Base-by-base conservation (phyloP, 805 yeast species). In the Kodamaea sagamina region DNA sequence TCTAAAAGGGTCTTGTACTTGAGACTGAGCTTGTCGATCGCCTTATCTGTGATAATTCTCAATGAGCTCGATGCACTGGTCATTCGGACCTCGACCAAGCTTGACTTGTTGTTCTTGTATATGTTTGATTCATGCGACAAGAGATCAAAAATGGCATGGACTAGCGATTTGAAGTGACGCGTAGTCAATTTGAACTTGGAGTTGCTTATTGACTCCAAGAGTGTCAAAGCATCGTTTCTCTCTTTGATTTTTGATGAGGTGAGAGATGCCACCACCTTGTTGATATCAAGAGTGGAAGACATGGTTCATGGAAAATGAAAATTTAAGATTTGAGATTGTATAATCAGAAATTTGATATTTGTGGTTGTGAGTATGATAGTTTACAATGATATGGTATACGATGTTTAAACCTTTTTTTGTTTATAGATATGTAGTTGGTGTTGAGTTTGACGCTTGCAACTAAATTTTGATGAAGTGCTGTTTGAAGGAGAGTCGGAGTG, bases 211-310 rank as follows among this genome's bases (percentile, higher is more conserved):
- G 26, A 19, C 32, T 63, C 65, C 11, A 63, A 47, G 2, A 38
- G 16, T 21, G 60, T 45, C 6, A 82, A 52, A 0, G 77, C 84
- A 37, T 74, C 79, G 48, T 67, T 77, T 28, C 87, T 62, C 10
- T 80, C 86, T 47, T 73, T 75, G 24, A 78, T 62, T 52, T 75
- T 81, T 2, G 71, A 47, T 0, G 87, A 82, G 17, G 63, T 19
- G 15, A 42, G 63, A 29, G 28, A 13, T 4, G 41, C 13, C 15
- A 31, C 41, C 25, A 32, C 39, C 38, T 50, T 48, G 32, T 47
- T 45, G 41, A 57, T 48, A 46, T 59, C 61, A 47, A 53, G 41
- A 6, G 53, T 39, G 19, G 34, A 29, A 4, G 34, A 13, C 34
- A 29, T 28, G 12, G 12, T 29, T 10, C 10, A 15, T 15, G 10